Evolutionary conservation across 371 early-diverging fungal genomes (phyloP).

Genomic region (Parasitella parasitica): DNA sequence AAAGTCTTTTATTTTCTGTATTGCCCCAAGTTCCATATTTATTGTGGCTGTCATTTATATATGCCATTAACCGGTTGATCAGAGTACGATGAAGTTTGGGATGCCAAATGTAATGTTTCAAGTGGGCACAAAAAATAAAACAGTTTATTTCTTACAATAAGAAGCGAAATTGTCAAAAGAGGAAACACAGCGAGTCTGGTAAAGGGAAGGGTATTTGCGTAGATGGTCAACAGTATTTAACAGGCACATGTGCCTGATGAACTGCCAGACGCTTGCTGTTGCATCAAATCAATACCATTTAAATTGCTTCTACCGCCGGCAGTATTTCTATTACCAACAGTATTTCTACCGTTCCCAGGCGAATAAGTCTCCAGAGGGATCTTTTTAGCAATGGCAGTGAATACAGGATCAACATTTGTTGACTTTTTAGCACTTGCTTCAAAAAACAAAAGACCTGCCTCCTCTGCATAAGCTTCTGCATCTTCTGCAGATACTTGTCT

Average conservation of each 20-base stretch:
- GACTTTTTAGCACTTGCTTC: conserved; percentile 90
- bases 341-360: conserved; percentile 11
- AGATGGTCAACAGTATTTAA: not conserved
- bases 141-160: not conserved
- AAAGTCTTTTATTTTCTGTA: not conserved
- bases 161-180: not conserved
- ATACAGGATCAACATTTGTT: conserved; percentile 77
- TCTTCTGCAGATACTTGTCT: conserved; percentile 70
- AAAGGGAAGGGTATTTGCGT: not conserved
- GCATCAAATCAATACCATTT: conserved; percentile 19
- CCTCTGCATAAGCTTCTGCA: conserved; percentile 80
- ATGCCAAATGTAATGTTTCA: too few species aligned
- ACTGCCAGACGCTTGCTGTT: conserved; percentile 8
- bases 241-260: conserved; percentile 24
- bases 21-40: too few species aligned
- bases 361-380: conserved; percentile 19
- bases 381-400: conserved; percentile 55
- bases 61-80: too few species aligned
- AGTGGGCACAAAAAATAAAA: too few species aligned
- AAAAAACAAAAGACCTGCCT: conserved; percentile 77
- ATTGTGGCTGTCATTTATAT: too few species aligned
- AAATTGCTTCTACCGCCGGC: conserved; percentile 10
- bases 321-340: conserved; percentile 5
- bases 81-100: too few species aligned
- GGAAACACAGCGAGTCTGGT: not conserved